phyloP scores from a whole-genome alignment of 2,329 filamentous ascomycete genomes.

The Leptographium lundbergii region DNA sequence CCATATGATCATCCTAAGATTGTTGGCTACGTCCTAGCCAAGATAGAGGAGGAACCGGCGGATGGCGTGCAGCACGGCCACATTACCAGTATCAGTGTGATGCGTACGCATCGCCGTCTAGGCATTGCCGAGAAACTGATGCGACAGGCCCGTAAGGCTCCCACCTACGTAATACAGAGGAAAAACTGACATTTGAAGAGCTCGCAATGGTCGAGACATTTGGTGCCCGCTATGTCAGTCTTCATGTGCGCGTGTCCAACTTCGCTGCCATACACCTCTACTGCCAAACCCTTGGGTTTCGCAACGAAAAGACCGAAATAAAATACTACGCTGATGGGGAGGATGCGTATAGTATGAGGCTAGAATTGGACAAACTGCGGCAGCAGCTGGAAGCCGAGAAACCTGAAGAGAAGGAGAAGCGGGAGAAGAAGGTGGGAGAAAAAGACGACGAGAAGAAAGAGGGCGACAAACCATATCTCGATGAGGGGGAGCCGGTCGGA shows the following conservation, averaged over 20 bases:
- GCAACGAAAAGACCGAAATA: constrained; percentile 69
- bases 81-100: constrained; percentile 89
- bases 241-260: constrained; percentile 94
- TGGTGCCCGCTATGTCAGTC: constrained; percentile 78
- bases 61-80: constrained; percentile 90
- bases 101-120: constrained; percentile 83
- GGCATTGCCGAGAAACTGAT: constrained; percentile 96
- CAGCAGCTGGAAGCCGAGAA: constrained; percentile 32
- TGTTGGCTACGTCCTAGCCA: constrained; percentile 96
- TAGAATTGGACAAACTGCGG: constrained; percentile 58
- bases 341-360: constrained; percentile 88
- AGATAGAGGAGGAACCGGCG: constrained; percentile 96
- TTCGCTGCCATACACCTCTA: constrained; percentile 83
- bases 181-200: constrained; percentile 35
- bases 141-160: constrained; percentile 74
- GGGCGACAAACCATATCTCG: constrained; percentile 36
- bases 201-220: constrained; percentile 95
- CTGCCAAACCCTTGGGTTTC: constrained; percentile 81
- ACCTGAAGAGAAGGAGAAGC: constrained; percentile 23
- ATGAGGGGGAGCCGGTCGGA: constrained; percentile 62
- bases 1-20: constrained; percentile 91
- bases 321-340: constrained; percentile 98
- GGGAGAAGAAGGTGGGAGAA: constrained; percentile 18
- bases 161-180: neutral
- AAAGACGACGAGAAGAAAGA: constrained; percentile 31